Percentiles rank a stretch among this genome's conserved stretches.
Evolutionary conservation across 805 yeast species (phyloP).

Genomic region (Yarrowia sp.): DNA sequence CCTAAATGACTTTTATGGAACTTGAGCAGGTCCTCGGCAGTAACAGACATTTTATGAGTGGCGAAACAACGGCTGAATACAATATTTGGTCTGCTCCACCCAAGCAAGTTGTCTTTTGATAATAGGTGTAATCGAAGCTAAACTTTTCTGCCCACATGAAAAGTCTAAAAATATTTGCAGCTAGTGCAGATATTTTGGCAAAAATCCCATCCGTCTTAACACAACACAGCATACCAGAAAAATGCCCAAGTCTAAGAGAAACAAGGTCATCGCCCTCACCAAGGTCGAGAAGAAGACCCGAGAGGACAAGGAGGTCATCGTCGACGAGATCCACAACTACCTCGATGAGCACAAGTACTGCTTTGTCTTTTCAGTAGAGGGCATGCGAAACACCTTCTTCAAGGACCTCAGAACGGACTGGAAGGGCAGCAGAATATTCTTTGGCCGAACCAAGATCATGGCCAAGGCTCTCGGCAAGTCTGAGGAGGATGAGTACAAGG

Average conservation of each 20-base stretch:
- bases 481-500: conserved; percentile 86
- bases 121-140: conserved; percentile 1
- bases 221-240: conserved; percentile 29
- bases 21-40: background rate
- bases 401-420: conserved; percentile 92
- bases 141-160: background rate
- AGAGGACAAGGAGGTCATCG: conserved; percentile 86
- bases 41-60: background rate
- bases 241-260: conserved; percentile 97
- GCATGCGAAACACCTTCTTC: conserved; percentile 92
- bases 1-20: background rate
- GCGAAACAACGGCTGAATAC: background rate
- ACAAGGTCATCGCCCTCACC: conserved; percentile 91
- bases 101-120: background rate
- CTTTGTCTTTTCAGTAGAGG: conserved; percentile 85
- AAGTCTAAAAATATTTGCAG: conserved; percentile 25
- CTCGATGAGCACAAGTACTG: conserved; percentile 73
- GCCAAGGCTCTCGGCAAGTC: conserved; percentile 89
- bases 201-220: background rate
- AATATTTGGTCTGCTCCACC: background rate
- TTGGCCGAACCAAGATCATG: conserved; percentile 91
- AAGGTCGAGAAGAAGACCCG: conserved; percentile 95
- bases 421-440: conserved; percentile 81
- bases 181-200: conserved; percentile 24
- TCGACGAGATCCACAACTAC: conserved; percentile 82